These are phyloP conservation scores for Atkinsonella hypoxylon DNA, from an alignment of 2,329 filamentous ascomycete species.

Conservation along the genomic window DNA sequence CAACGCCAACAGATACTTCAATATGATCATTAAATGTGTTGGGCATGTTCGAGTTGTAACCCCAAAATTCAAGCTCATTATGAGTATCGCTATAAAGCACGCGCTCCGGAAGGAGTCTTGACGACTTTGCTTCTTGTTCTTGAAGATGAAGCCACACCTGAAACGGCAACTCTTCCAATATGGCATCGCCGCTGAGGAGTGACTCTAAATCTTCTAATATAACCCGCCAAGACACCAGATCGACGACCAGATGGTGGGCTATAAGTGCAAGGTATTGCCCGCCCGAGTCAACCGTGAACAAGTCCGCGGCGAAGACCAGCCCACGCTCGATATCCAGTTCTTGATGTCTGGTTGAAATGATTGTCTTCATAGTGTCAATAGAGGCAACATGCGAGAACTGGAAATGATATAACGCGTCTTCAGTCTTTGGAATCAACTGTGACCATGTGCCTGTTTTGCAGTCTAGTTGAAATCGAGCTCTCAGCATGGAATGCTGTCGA, in stretches of 20 bases:
- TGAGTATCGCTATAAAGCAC: neutral
- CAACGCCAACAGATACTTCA: constrained; percentile 3
- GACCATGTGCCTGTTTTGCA: neutral
- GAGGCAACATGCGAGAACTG: neutral
- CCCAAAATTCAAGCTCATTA: constrained; percentile 3
- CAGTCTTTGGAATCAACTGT: neutral
- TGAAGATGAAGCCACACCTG: constrained; percentile 20
- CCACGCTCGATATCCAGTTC: constrained; percentile 9
- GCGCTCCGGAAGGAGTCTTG: neutral
- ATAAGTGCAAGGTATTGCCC: constrained; percentile 19
- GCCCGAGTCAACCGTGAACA: neutral
- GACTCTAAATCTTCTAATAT: constrained; percentile 31
- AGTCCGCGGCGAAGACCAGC: constrained; percentile 12
- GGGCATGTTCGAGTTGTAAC: neutral
- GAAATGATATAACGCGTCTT: constrained; percentile 1
- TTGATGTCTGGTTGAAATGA: neutral
- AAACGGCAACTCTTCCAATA: constrained; percentile 19
- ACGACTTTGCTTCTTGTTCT: neutral
- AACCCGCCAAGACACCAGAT: constrained; percentile 33
- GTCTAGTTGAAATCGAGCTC: constrained; percentile 4
- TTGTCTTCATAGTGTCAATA: neutral
- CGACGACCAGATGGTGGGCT: constrained; percentile 28
- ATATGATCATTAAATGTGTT: constrained; percentile 2
- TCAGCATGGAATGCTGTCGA: constrained; percentile 6
- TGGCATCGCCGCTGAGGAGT: constrained; percentile 16